These are phyloP conservation scores for Chenopodium quinoa DNA, from an alignment of 148 eudicot species.

Conservation along the genomic window DNA sequence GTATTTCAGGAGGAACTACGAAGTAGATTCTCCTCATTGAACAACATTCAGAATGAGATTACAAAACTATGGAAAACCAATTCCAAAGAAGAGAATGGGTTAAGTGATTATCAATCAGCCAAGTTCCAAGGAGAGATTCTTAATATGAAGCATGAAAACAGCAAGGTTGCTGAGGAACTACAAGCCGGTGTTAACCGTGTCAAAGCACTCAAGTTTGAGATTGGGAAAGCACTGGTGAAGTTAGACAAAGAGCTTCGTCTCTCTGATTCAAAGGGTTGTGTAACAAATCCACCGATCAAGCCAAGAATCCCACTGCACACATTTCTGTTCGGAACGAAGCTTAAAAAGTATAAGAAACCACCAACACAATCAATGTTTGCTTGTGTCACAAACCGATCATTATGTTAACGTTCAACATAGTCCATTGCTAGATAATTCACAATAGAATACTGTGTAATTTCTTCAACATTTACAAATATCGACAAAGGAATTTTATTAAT, in stretches of 20 bases:
- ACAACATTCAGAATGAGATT: slow-evolving; percentile 58
- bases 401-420: slow-evolving; percentile 38
- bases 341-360: slow-evolving; percentile 46
- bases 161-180: slow-evolving; percentile 59
- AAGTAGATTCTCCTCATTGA: slow-evolving; percentile 53
- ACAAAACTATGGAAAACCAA: slow-evolving; percentile 31
- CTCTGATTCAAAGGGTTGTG: slow-evolving; percentile 23
- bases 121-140: slow-evolving; percentile 79
- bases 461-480: background rate
- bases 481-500: background rate
- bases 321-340: slow-evolving; percentile 66
- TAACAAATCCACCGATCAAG: slow-evolving; percentile 37
- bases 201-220: slow-evolving; percentile 45
- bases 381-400: slow-evolving; percentile 44
- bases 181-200: slow-evolving; percentile 52
- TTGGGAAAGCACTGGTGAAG: slow-evolving; percentile 37
- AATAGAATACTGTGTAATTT: slow-evolving; percentile 1
- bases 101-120: slow-evolving; percentile 54
- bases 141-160: slow-evolving; percentile 81
- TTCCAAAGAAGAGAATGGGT: slow-evolving; percentile 29
- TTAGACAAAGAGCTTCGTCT: slow-evolving; percentile 61
- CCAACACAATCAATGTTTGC: slow-evolving; percentile 46
- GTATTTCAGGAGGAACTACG: slow-evolving; percentile 62
- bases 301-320: slow-evolving; percentile 59
- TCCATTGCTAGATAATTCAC: slow-evolving; percentile 21